Evolutionary conservation across 495 filamentous ascomycete species (phyloP).

Genomic region (Penicillium arizonense): DNA sequence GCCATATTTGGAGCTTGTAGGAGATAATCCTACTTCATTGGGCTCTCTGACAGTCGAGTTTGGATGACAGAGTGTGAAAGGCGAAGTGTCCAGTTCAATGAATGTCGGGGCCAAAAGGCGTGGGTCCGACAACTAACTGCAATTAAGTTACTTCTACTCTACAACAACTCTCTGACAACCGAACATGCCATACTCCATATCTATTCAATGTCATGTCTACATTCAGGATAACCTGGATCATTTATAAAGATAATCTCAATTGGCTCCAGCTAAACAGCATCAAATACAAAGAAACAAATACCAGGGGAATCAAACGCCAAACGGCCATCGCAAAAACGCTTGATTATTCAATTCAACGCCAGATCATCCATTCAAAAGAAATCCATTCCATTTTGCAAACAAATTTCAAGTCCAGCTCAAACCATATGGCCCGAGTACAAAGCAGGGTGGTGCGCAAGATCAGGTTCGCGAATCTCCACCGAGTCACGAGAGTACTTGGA

Average conservation of each 20-base stretch:
- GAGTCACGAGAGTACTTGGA: conserved; percentile 39
- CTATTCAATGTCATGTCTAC: no score
- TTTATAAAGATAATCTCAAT: not conserved
- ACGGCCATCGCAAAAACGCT: conserved; percentile 8
- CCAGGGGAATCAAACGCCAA: conserved; percentile 2
- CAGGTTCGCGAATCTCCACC: conserved; percentile 26
- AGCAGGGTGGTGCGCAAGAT: conserved; percentile 48
- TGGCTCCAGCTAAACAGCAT: not conserved
- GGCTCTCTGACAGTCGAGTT: not conserved
- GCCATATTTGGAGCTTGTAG: conserved; percentile 22
- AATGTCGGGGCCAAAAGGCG: not conserved
- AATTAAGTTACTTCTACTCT: no score
- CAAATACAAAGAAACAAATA: not conserved
- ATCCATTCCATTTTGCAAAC: not conserved
- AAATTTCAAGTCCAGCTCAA: not conserved
- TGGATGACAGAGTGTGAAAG: not conserved
- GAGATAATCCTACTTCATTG: not conserved
- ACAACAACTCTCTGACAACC: no score
- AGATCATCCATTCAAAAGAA: no score
- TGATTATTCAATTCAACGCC: not conserved
- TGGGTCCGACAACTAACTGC: not conserved
- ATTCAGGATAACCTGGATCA: not conserved
- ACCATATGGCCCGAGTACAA: conserved; percentile 28
- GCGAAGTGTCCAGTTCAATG: not conserved
- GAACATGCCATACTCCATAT: no score